Conservation (phyloP, 306 rosid species). For the Acacia acuminata region DNA sequence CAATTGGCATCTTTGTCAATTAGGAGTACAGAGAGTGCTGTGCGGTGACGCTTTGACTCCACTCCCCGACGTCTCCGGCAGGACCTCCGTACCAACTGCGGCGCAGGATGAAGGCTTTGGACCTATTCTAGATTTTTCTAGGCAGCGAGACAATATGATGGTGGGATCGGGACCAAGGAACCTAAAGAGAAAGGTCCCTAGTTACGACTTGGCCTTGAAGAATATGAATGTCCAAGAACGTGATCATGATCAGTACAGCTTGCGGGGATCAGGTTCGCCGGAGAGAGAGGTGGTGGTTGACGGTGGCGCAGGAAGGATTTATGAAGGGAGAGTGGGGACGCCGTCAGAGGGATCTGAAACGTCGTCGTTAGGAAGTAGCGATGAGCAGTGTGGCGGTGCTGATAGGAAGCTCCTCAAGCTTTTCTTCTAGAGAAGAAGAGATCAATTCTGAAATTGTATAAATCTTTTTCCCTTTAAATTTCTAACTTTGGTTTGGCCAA, state of each 20-base stretch:
- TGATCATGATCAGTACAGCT: slow-evolving; percentile 24
- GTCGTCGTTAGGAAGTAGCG: slow-evolving; percentile 40
- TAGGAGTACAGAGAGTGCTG: slow-evolving; percentile 65
- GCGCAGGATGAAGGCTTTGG: background rate
- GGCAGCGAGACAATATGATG: background rate
- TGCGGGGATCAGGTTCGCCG: background rate
- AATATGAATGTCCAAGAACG: background rate
- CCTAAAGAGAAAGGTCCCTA: background rate
- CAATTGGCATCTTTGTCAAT: slow-evolving; percentile 79
- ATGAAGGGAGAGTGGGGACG: background rate
- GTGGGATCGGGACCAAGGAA: slow-evolving; percentile 2
- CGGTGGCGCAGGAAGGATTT: background rate
- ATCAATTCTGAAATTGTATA: background rate
- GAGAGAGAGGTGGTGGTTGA: background rate
- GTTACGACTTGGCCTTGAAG: background rate
- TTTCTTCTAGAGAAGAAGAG: slow-evolving; percentile 37
- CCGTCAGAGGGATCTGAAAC: slow-evolving; percentile 33
- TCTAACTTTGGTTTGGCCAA: background rate
- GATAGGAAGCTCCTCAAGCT: slow-evolving; percentile 47
- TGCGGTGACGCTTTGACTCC: slow-evolving; percentile 53
- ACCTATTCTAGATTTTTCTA: background rate
- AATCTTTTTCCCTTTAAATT: background rate
- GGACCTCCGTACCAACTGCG: background rate
- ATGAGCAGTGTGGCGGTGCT: slow-evolving; percentile 6
- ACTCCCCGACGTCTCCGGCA: slow-evolving; percentile 31